phyloP scores from a whole-genome alignment of 2,329 filamentous ascomycete species.

The Aschersonia sp. region DNA sequence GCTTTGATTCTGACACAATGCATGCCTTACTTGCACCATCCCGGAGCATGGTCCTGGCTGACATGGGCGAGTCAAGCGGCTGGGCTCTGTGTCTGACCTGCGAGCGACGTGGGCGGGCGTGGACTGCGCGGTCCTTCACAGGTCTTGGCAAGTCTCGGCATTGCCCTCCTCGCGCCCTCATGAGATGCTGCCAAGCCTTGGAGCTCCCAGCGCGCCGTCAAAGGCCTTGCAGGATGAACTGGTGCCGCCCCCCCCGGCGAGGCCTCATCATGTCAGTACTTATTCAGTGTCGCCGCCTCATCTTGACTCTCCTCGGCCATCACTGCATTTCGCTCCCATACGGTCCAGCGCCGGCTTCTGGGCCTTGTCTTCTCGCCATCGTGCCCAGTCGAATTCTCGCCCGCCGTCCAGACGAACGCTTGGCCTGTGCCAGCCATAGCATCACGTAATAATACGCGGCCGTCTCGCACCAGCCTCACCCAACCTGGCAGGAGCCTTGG shows the following conservation, averaged over 20 bases:
- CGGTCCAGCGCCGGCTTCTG: no score
- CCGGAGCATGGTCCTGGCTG: neutral
- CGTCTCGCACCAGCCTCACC: no score
- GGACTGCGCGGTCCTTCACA: slow-evolving; percentile 1
- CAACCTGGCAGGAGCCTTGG: no score
- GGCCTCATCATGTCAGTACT: neutral
- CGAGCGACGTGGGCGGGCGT: slow-evolving; percentile 1
- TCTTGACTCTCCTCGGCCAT: neutral
- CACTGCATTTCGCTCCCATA: no score
- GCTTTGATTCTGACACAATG: neutral
- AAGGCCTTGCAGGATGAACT: slow-evolving; percentile 1
- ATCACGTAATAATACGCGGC: no score
- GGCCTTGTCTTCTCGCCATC: no score
- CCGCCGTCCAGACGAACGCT: no score
- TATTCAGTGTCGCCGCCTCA: neutral
- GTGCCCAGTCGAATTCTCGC: no score
- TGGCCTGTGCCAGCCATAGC: no score
- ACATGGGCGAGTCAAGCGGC: neutral
- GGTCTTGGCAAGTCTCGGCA: slow-evolving; percentile 10
- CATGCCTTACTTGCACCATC: neutral
- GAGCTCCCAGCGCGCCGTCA: slow-evolving; percentile 2
- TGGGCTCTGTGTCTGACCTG: neutral
- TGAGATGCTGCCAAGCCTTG: slow-evolving; percentile 8
- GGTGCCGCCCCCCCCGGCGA: neutral
- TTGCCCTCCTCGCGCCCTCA: slow-evolving; percentile 4